Base-by-base conservation (phyloP, 2,329 filamentous ascomycete genomes). In the Dactylellina parvicollis region DNA sequence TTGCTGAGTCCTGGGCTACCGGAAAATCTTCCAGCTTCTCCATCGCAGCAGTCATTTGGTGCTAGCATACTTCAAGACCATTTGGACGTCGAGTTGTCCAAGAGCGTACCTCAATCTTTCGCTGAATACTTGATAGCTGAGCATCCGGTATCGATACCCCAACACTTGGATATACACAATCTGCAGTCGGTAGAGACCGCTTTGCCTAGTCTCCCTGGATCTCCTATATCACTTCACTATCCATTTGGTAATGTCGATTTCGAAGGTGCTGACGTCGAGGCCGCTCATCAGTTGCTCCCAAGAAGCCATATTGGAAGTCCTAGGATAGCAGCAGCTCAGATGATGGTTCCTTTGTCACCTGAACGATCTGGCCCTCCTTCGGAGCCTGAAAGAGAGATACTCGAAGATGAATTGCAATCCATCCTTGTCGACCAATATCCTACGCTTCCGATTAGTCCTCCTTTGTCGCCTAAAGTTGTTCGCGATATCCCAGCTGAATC, bases 401-500 rank as follows among this genome's bases (percentile, higher is more conserved):
- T 18, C 28, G 3, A 4, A 24, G 32, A 28, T 30, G 30, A 22
- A 7, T 2, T 10, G 10, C 34, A 46, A 40, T 2, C 4, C 1
- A 26, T 20, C 2, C 20, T 22, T 3, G 7, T 20, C 14, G 18
- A 60, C 3, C 28, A 54, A 14, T 65, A 72, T 47, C 59, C 60
- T 18, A n/a, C 32, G 4, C 60, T 73, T 52, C 60, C 69, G 14
- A 20, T 40, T 1, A 73, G 69, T 40, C 69, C 69, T 18, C 30
- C 32, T 14, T 22, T 57, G 4, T 34, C 26, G 16, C 36, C 26
- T 18, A 59, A 60, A 12, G 20, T 18, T 10, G 30, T 32, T 20
- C 42, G 22, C 14, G 38, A 44, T 26, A 5, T 36, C 22, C 18
- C 18, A 9, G 22, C n/a, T 4, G 1, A 28, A 14, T 42, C 32